Base-by-base conservation (phyloP, 2,329 filamentous ascomycete genomes). In the Ceratocystis alfenasii region DNA sequence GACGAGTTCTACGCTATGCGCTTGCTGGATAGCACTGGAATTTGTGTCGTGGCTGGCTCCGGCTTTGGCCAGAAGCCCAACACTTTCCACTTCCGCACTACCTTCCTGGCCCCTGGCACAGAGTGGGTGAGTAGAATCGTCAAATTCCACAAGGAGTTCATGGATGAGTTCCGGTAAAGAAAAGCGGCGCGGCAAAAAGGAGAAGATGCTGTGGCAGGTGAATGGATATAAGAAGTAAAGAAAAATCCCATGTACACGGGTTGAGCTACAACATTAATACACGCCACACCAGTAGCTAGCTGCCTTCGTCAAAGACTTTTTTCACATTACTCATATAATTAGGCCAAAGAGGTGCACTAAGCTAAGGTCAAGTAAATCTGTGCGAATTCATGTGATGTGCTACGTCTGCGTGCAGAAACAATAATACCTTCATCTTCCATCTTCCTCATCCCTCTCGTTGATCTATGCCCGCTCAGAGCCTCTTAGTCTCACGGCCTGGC, bases 1-100 rank as follows among this genome's bases (percentile, higher is more conserved):
- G 94, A 99, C 72, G 93, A 97, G 76, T 96, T 95, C 78, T 99
- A 99, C 81, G 91, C 88, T 78, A 83, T 95, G 79, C 83, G 85
- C 69, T 80, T 99, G 72, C 87, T 99, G 68, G 92, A 99, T 74
- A 88, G 90, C 1, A 99, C 94, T 0, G 94, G 94, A 68, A 87
- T 99, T 67, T 99, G 94, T 72, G 88, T 96, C 65, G 91, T 99
- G 1, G 88, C 94, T 0, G 94, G 94, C 57, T 87, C 85, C 66
- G 94, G 94, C 0, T 99, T 99, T 74, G 94, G 94, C 5, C 94
- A 99, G 80, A 92, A 88, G 77, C 88, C 94, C 72, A 88, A 87
- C 71, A 94, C 89, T 0, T 80, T 94, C 72, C 94, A 99, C 79
- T 95, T 99, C 82, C 82, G 94, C 69, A 99, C 94, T 3, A 99